Percentiles rank a stretch among this genome's conserved stretches.
phyloP scores from a whole-genome alignment of 2,329 filamentous ascomycete genomes.

The Mycosphaerella sp. region DNA sequence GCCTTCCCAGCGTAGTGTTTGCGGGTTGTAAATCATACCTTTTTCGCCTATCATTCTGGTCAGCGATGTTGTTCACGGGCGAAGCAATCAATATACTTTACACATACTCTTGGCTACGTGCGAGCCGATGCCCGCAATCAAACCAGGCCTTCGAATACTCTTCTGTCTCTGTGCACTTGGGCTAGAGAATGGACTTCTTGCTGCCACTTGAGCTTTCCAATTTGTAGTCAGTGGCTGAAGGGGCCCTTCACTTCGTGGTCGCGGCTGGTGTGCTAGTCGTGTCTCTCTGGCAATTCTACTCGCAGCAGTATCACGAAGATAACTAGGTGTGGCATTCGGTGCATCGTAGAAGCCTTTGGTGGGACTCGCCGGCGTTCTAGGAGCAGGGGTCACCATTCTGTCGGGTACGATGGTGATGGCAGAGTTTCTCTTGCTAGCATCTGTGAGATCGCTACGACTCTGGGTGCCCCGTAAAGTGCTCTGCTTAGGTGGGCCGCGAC shows the following conservation, averaged over 20 bases:
- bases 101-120: conserved; percentile 74
- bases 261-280: conserved; percentile 41
- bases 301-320: conserved; percentile 61
- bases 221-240: conserved; percentile 51
- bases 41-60: conserved; percentile 59
- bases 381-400: conserved; percentile 44
- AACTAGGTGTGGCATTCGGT: conserved; percentile 51
- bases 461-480: conserved; percentile 26
- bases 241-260: conserved; percentile 44
- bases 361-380: conserved; percentile 50
- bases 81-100: background rate
- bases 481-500: conserved; percentile 58
- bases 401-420: conserved; percentile 33
- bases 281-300: conserved; percentile 57
- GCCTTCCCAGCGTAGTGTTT: conserved; percentile 85
- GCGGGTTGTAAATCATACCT: conserved; percentile 93
- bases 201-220: conserved; percentile 52
- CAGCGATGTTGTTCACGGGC: background rate
- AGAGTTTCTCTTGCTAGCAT: conserved; percentile 26
- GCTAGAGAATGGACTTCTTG: conserved; percentile 47
- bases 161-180: conserved; percentile 46
- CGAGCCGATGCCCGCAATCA: conserved; percentile 78
- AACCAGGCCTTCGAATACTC: conserved; percentile 58
- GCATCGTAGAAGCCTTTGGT: conserved; percentile 39
- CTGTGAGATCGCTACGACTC: conserved; percentile 29